A percentile compares a stretch with the other conserved stretches of the same genome.
These are phyloP conservation scores for Litsea cubeba DNA, from an alignment of 164 flowering plant genomes.

Conservation along the genomic window DNA sequence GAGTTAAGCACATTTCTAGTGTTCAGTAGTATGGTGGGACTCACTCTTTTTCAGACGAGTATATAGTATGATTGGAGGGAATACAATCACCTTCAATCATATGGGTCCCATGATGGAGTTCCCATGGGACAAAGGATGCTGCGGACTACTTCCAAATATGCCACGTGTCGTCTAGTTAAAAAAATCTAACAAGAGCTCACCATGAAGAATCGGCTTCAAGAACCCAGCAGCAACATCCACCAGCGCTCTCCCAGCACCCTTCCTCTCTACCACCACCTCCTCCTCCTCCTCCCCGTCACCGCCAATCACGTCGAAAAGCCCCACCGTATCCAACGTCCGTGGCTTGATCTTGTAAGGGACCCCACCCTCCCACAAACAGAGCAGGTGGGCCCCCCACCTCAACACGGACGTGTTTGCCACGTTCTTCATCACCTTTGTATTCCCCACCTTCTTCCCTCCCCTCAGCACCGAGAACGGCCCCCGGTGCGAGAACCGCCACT, in stretches of 20 bases:
- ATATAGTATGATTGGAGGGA: too few species aligned
- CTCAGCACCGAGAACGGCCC: conserved; percentile 91
- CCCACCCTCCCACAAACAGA: conserved; percentile 98
- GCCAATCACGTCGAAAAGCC: conserved; percentile 38
- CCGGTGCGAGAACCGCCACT: conserved; percentile 81
- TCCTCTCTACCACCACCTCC: conserved; percentile 11
- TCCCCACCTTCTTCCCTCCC: conserved; percentile 67
- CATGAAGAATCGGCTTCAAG: conserved; percentile 70
- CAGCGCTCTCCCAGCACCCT: neutral
- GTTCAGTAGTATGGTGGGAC: too few species aligned
- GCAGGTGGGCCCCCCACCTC: conserved; percentile 66
- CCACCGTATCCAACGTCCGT: conserved; percentile 61
- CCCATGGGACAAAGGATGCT: too few species aligned
- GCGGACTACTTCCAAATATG: too few species aligned
- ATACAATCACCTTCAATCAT: too few species aligned
- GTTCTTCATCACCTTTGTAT: conserved; percentile 93
- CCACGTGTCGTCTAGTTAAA: too few species aligned
- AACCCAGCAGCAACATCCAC: conserved; percentile 57
- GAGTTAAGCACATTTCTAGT: too few species aligned
- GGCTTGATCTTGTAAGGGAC: conserved; percentile 74
- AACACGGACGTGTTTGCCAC: conserved; percentile 91
- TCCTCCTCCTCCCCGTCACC: conserved; percentile 8
- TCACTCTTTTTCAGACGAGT: too few species aligned
- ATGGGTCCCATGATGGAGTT: too few species aligned
- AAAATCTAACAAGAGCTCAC: conserved; percentile 30